Evolutionary conservation across 2,329 filamentous ascomycete species (phyloP).

Genomic region (Fusarium setosum): DNA sequence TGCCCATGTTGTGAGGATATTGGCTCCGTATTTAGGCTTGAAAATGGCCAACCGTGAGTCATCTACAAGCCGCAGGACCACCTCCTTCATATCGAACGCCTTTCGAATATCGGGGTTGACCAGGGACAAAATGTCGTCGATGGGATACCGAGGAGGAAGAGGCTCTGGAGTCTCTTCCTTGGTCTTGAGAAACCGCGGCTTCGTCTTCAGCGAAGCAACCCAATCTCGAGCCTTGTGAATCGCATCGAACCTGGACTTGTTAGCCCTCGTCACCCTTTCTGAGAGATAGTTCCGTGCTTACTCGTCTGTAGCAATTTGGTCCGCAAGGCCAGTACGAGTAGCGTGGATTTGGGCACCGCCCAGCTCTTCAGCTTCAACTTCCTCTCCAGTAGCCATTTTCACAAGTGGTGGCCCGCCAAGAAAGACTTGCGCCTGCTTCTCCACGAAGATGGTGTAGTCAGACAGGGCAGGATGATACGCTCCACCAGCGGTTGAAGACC

Average conservation of each 20-base stretch:
- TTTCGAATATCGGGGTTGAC: constrained; percentile 51
- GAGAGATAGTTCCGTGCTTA: neutral
- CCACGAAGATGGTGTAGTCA: neutral
- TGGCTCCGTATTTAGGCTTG: constrained; percentile 54
- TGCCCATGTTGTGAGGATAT: constrained; percentile 52
- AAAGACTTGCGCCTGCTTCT: neutral
- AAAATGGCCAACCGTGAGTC: constrained; percentile 52
- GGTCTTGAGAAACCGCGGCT: neutral
- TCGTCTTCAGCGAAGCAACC: neutral
- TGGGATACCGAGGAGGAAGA: constrained; percentile 44
- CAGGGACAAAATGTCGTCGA: constrained; percentile 51
- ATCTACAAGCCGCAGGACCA: constrained; percentile 54
- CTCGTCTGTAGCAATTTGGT: neutral
- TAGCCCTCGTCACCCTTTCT: neutral
- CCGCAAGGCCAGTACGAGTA: neutral
- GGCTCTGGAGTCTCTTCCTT: constrained; percentile 6
- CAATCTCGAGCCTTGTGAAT: neutral
- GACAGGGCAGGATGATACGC: neutral
- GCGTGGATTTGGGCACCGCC: neutral
- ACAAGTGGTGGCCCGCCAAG: neutral
- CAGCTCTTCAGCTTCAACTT: neutral
- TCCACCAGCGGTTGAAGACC: neutral
- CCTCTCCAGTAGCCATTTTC: constrained; percentile 1
- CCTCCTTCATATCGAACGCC: constrained; percentile 47
- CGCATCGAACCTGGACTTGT: neutral